Conservation (phyloP, 257 asterid species). For the Echium plantagineum region DNA sequence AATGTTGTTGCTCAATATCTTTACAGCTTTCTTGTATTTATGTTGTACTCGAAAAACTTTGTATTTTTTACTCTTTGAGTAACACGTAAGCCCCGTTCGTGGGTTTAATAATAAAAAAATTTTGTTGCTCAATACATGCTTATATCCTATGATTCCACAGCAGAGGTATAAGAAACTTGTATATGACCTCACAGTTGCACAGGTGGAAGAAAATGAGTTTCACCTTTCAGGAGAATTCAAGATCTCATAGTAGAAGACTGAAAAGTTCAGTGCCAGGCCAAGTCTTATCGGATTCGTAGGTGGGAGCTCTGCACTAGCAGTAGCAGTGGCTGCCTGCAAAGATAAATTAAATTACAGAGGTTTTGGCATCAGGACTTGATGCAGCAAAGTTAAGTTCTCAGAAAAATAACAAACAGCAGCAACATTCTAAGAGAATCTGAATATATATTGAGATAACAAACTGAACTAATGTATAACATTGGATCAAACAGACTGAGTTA, state of each 20-base stretch:
- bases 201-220: slow-evolving; percentile 9
- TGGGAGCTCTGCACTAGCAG: slow-evolving; percentile 55
- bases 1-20: background rate
- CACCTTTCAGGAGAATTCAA: slow-evolving; percentile 70
- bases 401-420: background rate
- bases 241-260: slow-evolving; percentile 73
- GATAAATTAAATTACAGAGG: background rate
- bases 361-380: slow-evolving; percentile 3
- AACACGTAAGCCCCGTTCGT: no score
- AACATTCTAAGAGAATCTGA: background rate
- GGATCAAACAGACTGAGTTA: background rate
- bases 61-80: no score
- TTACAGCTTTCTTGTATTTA: no score
- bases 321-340: slow-evolving; percentile 60
- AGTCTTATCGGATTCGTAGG: slow-evolving; percentile 77
- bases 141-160: background rate
- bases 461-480: no score
- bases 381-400: background rate
- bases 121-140: background rate
- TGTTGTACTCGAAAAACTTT: no score
- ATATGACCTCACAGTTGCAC: background rate
- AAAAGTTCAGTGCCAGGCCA: slow-evolving; percentile 62
- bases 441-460: no score
- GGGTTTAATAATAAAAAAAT: no score
- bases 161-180: background rate